A percentile compares a stretch with the other conserved stretches of the same genome.
Conservation (phyloP, 225 moss, liverwort and hornwort species). For the Sphagnum tenellum region DNA sequence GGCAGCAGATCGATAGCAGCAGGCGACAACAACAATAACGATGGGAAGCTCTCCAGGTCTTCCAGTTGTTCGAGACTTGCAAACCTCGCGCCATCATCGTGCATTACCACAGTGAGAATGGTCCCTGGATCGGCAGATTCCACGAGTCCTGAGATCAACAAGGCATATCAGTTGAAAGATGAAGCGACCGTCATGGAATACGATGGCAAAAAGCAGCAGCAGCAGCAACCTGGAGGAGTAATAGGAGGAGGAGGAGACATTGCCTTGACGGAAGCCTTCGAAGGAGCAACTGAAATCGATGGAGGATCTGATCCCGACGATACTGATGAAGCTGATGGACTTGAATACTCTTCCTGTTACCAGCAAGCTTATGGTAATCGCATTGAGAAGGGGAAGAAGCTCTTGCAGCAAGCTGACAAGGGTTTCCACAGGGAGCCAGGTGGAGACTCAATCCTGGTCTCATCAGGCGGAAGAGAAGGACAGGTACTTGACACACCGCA, state of each 20-base stretch:
- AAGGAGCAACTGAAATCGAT: neutral
- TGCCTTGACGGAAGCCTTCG: constrained; percentile 1
- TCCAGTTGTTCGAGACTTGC: constrained; percentile 8
- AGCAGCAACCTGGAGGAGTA: constrained; percentile 1
- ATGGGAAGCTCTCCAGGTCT: constrained; percentile 6
- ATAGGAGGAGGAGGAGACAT: constrained; percentile 4
- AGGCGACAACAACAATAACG: neutral
- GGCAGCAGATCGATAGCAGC: no score
- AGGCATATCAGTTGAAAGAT: neutral
- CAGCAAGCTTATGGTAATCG: constrained; percentile 2
- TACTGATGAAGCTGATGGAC: constrained; percentile 5
- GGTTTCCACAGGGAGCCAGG: neutral
- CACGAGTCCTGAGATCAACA: neutral
- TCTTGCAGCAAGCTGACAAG: neutral
- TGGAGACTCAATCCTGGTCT: neutral
- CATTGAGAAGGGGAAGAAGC: constrained; percentile 7
- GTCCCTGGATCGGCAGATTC: neutral
- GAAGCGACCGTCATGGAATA: neutral
- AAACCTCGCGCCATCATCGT: neutral
- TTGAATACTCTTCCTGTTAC: constrained; percentile 6
- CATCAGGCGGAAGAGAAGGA: constrained; percentile 1
- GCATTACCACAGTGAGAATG: neutral
- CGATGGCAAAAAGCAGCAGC: constrained; percentile 1
- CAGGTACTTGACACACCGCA: neutral
- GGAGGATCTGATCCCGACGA: neutral